Evolutionary conservation across 176 grass and related monocot genomes (phyloP).

Genomic region (Guadua angustifolia): DNA sequence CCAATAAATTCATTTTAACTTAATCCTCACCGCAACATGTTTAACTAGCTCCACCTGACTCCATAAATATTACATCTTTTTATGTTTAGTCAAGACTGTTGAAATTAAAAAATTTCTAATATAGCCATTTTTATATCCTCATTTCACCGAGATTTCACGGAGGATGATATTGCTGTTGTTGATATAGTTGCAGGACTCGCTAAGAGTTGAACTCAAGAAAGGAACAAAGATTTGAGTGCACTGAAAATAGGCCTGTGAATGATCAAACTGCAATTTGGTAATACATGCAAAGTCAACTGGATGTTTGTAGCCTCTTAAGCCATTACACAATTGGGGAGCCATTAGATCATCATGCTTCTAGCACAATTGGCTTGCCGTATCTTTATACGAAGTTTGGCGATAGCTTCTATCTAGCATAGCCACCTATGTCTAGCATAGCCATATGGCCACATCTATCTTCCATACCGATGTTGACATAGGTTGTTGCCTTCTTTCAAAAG

Average conservation of each 20-base stretch:
- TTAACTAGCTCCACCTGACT: too few relatives aligned
- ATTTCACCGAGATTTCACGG: too few relatives aligned
- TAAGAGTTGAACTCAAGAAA: not conserved
- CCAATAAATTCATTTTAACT: too few relatives aligned
- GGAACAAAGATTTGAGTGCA: not conserved
- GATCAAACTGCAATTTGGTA: not conserved
- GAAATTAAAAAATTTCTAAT: too few relatives aligned
- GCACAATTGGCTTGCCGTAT: not conserved
- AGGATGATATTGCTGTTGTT: not conserved
- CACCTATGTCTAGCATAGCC: not conserved
- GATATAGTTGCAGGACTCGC: not conserved
- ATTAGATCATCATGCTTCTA: not conserved
- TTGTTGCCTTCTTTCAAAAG: slow-evolving; percentile 12
- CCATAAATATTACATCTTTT: too few relatives aligned
- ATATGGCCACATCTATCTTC: slow-evolving; percentile 6
- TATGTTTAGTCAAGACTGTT: too few relatives aligned
- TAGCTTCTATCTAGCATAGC: not conserved
- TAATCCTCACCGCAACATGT: too few relatives aligned
- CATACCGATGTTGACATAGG: not conserved
- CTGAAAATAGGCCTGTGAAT: not conserved
- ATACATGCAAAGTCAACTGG: not conserved
- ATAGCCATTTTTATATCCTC: too few relatives aligned
- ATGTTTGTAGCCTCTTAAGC: not conserved
- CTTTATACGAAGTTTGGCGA: not conserved
- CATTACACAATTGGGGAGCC: not conserved